These are phyloP conservation scores for Gryganskiella cystojenkinii DNA, from an alignment of 192 early-diverging fungal genomes.

Conservation along the genomic window DNA sequence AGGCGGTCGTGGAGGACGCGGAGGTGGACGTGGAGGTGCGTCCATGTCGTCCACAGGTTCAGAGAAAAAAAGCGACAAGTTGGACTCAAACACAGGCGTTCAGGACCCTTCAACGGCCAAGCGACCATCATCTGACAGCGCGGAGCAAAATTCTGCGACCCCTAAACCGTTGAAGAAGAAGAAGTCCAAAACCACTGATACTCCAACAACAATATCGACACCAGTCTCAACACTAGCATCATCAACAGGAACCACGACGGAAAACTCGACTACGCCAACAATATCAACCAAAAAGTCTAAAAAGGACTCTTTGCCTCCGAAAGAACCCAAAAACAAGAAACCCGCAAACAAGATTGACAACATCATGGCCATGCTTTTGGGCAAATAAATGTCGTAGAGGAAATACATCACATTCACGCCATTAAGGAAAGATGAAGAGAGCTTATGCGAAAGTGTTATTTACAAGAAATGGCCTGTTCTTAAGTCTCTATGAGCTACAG, in stretches of 20 bases:
- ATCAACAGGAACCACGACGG: neutral
- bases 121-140: too few relatives aligned
- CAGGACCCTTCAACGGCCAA: too few relatives aligned
- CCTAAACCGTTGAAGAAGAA: too few relatives aligned
- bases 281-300: neutral
- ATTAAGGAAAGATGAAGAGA: too few relatives aligned
- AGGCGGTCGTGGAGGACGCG: conserved; percentile 19
- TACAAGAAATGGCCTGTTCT: too few relatives aligned
- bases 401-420: too few relatives aligned
- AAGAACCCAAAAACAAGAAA: conserved; percentile 19
- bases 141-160: too few relatives aligned
- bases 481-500: conserved; percentile 79
- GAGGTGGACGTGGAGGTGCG: conserved; percentile 5
- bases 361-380: conserved; percentile 46
- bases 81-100: neutral
- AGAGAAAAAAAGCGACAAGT: neutral
- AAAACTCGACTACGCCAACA: neutral
- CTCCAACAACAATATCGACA: neutral
- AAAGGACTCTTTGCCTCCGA: conserved; percentile 9
- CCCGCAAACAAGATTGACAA: conserved; percentile 36
- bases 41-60: neutral
- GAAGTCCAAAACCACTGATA: too few relatives aligned
- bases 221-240: neutral
- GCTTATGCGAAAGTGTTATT: too few relatives aligned
- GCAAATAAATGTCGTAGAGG: conserved; percentile 10